Percentiles rank a stretch among this genome's conserved stretches.
These are phyloP conservation scores for Orbilia brochopaga DNA, from an alignment of 2,329 filamentous ascomycete genomes.

Conservation along the genomic window DNA sequence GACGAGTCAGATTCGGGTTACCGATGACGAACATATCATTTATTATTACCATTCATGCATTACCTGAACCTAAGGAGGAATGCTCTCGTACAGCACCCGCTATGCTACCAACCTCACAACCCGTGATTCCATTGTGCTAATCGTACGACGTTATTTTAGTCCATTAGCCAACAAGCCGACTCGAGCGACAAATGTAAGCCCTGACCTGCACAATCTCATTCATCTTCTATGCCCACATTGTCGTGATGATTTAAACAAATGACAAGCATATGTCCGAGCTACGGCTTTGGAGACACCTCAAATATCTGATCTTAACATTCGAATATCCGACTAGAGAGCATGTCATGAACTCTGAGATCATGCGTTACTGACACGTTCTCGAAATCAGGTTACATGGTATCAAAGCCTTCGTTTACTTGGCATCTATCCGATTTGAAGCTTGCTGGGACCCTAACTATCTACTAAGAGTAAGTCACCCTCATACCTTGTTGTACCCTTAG, in stretches of 20 bases:
- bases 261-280: slow-evolving; percentile 56
- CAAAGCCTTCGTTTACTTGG: too few relatives aligned
- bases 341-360: background rate
- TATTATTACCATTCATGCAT: slow-evolving; percentile 77
- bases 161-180: background rate
- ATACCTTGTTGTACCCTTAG: background rate
- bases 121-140: background rate
- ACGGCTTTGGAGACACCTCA: slow-evolving; percentile 46
- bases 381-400: too few relatives aligned
- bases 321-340: background rate
- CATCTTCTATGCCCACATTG: slow-evolving; percentile 18
- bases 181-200: background rate
- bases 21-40: slow-evolving; percentile 71
- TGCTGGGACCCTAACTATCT: background rate
- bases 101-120: slow-evolving; percentile 8
- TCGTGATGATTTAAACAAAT: slow-evolving; percentile 51
- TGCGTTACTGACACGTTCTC: background rate
- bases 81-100: slow-evolving; percentile 23
- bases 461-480: background rate
- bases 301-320: slow-evolving; percentile 46
- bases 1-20: slow-evolving; percentile 79
- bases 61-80: slow-evolving; percentile 59
- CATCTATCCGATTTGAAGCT: too few relatives aligned
- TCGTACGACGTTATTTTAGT: background rate
- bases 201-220: slow-evolving; percentile 4